Percentiles rank a stretch among this genome's conserved stretches.
These are phyloP conservation scores for Skeletonema potamos DNA, from an alignment of 108 stramenopile genomes.

Conservation along the genomic window DNA sequence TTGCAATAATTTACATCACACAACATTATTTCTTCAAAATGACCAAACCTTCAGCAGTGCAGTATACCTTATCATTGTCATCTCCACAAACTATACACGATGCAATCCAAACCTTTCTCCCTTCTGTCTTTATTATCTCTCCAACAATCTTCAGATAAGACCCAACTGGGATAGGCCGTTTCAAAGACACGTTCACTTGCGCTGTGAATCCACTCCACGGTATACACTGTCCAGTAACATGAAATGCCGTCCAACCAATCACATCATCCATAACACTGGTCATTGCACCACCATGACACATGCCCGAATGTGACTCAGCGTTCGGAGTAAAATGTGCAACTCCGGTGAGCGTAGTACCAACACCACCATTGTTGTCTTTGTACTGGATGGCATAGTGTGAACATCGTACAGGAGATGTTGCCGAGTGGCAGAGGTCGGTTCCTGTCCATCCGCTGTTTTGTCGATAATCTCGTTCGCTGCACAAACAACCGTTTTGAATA, in stretches of 20 bases:
- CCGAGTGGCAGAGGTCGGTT: slow-evolving; percentile 66
- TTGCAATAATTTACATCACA: too few species aligned
- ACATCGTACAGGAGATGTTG: slow-evolving; percentile 61
- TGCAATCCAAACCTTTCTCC: slow-evolving; percentile 71
- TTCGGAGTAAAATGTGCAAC: slow-evolving; percentile 65
- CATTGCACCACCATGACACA: slow-evolving; percentile 86
- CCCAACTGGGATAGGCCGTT: slow-evolving; percentile 60
- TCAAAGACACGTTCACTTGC: slow-evolving; percentile 74
- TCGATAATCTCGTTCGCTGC: slow-evolving; percentile 37
- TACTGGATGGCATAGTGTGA: slow-evolving; percentile 61
- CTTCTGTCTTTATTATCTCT: slow-evolving; percentile 50
- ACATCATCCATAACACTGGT: slow-evolving; percentile 82
- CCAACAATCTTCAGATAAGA: slow-evolving; percentile 54
- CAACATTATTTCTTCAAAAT: slow-evolving; percentile 51
- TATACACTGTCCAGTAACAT: slow-evolving; percentile 56
- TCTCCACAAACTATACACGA: slow-evolving; percentile 47
- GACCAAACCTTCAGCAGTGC: slow-evolving; percentile 64
- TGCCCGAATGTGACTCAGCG: slow-evolving; percentile 83
- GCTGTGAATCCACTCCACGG: slow-evolving; percentile 88
- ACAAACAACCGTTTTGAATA: slow-evolving; percentile 2
- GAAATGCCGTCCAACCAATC: slow-evolving; percentile 82
- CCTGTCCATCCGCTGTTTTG: slow-evolving; percentile 66
- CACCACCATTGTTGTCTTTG: slow-evolving; percentile 36
- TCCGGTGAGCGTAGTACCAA: slow-evolving; percentile 69
- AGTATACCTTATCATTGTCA: slow-evolving; percentile 41